phyloP scores from a whole-genome alignment of 225 moss, liverwort and hornwort genomes.

The Pseudoscleropodium purum region DNA sequence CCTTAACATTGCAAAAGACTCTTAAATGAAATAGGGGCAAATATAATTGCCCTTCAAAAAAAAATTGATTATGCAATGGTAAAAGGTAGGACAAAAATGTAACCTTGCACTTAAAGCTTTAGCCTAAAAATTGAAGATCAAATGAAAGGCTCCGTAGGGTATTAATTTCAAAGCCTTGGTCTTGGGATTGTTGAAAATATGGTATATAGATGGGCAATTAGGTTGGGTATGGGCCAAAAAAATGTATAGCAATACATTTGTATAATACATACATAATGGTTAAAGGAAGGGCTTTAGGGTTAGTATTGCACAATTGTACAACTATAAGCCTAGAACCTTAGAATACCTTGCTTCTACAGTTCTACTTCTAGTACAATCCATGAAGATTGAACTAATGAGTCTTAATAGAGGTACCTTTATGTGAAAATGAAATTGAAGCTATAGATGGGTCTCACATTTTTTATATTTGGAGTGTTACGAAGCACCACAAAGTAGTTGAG shows the following conservation, averaged over 20 bases:
- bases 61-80: too few relatives aligned
- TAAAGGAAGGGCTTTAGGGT: background rate
- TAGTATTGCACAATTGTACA: too few relatives aligned
- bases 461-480: background rate
- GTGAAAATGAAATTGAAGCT: background rate
- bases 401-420: background rate
- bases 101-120: too few relatives aligned
- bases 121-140: too few relatives aligned
- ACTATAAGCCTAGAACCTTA: accelerated
- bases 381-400: background rate
- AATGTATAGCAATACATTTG: too few relatives aligned
- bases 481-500: background rate
- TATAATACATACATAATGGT: too few relatives aligned
- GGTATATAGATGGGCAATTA: background rate
- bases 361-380: background rate
- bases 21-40: too few relatives aligned
- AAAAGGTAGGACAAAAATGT: too few relatives aligned
- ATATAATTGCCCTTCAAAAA: too few relatives aligned
- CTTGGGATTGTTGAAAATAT: background rate
- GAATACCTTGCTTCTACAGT: background rate
- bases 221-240: background rate
- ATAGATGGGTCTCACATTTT: background rate
- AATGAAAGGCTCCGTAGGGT: background rate
- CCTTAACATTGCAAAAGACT: too few relatives aligned
- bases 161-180: background rate